phyloP scores from a whole-genome alignment of 805 yeast genomes.

The Ogataea saltuana region DNA sequence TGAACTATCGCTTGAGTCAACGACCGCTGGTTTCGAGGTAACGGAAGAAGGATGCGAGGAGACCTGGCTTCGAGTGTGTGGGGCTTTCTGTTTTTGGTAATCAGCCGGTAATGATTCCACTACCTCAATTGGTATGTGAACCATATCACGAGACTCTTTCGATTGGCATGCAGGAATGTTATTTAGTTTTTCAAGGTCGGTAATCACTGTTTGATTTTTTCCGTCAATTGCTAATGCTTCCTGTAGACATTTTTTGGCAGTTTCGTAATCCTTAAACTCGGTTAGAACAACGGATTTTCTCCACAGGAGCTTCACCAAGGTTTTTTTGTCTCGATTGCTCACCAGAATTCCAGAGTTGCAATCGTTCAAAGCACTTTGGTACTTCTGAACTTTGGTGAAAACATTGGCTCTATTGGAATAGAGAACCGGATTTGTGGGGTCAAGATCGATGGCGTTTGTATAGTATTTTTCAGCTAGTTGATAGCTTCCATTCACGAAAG shows the following conservation, averaged over 20 bases:
- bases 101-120: conserved; percentile 11
- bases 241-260: conserved; percentile 32
- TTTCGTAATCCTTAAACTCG: conserved; percentile 34
- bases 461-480: conserved; percentile 54
- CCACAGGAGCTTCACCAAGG: conserved; percentile 50
- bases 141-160: neutral
- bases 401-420: conserved; percentile 73
- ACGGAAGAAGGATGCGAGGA: conserved; percentile 13
- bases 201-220: conserved; percentile 9
- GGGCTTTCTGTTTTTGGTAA: neutral
- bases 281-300: conserved; percentile 48
- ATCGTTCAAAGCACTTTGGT: conserved; percentile 49
- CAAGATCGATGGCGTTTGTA: conserved; percentile 52
- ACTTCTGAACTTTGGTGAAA: conserved; percentile 51
- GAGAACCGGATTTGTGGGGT: conserved; percentile 52
- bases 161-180: neutral
- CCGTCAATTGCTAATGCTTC: conserved; percentile 26
- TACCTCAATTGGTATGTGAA: conserved; percentile 9
- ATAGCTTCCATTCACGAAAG: conserved; percentile 47
- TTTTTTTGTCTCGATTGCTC: conserved; percentile 27
- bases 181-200: conserved; percentile 6
- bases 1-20: too few species aligned
- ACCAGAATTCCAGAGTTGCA: conserved; percentile 49
- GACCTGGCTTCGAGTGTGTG: neutral
- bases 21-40: too few species aligned